A percentile compares a stretch with the other conserved stretches of the same genome.
phyloP scores from a whole-genome alignment of 1,284 basidiomycete species.

The Microbotryum violaceum region DNA sequence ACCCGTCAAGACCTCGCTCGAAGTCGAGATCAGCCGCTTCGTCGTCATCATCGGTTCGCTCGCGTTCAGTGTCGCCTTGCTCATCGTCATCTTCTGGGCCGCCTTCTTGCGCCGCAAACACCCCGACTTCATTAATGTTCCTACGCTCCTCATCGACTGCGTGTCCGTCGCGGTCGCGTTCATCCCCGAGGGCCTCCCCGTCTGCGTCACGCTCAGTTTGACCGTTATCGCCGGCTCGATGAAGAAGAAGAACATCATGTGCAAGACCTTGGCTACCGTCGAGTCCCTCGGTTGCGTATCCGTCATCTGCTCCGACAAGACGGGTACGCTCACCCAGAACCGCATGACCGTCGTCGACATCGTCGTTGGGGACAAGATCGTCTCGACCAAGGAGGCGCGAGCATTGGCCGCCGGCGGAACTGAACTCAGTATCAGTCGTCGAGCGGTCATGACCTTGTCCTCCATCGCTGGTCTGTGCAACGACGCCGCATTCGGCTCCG shows the following conservation, averaged over 20 bases:
- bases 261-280: slow-evolving; percentile 55
- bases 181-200: slow-evolving; percentile 47
- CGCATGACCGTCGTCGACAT: slow-evolving; percentile 44
- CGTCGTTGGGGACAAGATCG: not conserved
- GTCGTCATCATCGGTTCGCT: slow-evolving; percentile 45
- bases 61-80: slow-evolving; percentile 47
- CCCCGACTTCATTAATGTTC: slow-evolving; percentile 52
- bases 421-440: slow-evolving; percentile 24
- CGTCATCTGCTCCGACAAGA: slow-evolving; percentile 56
- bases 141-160: slow-evolving; percentile 7
- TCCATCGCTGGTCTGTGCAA: slow-evolving; percentile 55
- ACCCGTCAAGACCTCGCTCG: slow-evolving; percentile 42
- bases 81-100: slow-evolving; percentile 52
- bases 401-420: slow-evolving; percentile 37
- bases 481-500: slow-evolving; percentile 52
- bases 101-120: slow-evolving; percentile 47
- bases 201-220: slow-evolving; percentile 48
- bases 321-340: slow-evolving; percentile 49
- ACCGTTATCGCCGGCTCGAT: slow-evolving; percentile 45
- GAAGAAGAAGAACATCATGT: slow-evolving; percentile 53
- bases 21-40: slow-evolving; percentile 45
- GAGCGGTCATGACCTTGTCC: slow-evolving; percentile 41
- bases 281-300: slow-evolving; percentile 55
- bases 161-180: slow-evolving; percentile 49
- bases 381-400: slow-evolving; percentile 9